A percentile compares a stretch with the other conserved stretches of the same genome.
Conservation (phyloP, 192 early-diverging fungal species). For the Podila clonocystis region DNA sequence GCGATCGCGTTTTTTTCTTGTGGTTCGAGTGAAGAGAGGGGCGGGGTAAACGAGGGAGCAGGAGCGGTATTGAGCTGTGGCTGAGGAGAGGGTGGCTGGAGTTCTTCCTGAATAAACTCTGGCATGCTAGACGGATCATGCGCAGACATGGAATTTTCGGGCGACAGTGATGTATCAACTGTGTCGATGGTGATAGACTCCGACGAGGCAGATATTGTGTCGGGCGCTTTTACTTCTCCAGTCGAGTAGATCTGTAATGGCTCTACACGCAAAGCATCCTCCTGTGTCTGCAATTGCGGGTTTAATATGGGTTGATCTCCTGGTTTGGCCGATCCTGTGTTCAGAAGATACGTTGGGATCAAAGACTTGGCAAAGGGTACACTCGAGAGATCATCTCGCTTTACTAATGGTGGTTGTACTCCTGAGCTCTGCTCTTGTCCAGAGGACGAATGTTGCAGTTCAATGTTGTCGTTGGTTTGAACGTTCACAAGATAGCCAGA, state of each 20-base stretch:
- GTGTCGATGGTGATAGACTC: background rate
- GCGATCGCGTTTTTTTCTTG: background rate
- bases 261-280: background rate
- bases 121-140: background rate
- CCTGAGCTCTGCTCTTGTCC: background rate
- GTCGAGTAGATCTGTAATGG: background rate
- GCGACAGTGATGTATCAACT: background rate
- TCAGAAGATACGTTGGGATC: constrained; percentile 4
- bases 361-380: constrained; percentile 3
- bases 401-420: background rate
- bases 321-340: background rate
- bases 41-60: background rate
- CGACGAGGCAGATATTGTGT: background rate
- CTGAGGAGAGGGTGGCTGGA: background rate
- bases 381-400: background rate
- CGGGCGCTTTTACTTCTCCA: background rate
- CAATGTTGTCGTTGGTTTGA: background rate
- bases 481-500: background rate
- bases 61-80: background rate
- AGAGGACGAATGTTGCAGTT: background rate
- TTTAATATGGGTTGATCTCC: background rate
- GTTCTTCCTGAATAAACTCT: too few relatives aligned
- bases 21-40: background rate
- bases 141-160: background rate
- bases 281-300: background rate